phyloP scores from a whole-genome alignment of 2,329 filamentous ascomycete genomes.

The Claviceps humidiphila region DNA sequence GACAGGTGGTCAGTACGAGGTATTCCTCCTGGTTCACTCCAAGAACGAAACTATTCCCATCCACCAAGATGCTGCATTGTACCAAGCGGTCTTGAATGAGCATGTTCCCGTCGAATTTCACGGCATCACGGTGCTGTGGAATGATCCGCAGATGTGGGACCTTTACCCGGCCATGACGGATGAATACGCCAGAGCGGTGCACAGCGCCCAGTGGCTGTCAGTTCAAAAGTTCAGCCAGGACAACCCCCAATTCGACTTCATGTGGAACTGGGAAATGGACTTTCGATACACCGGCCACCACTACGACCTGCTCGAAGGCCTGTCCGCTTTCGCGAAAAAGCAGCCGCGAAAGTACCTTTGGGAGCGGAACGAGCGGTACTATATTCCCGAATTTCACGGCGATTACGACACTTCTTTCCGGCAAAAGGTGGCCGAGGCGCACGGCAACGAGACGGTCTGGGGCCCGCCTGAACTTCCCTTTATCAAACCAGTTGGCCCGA shows the following conservation, averaged over 20 bases:
- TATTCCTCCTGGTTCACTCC: constrained; percentile 69
- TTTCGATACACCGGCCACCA: constrained; percentile 68
- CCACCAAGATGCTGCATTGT: constrained; percentile 44
- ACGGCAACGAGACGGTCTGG: constrained; percentile 50
- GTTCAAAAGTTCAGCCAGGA: constrained; percentile 64
- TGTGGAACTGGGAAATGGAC: constrained; percentile 86
- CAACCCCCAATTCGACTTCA: constrained; percentile 65
- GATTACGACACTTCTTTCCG: constrained; percentile 56
- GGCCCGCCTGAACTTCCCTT: constrained; percentile 47
- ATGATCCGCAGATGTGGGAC: constrained; percentile 57
- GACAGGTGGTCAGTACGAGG: constrained; percentile 68
- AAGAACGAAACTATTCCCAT: constrained; percentile 48
- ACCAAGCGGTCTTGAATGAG: constrained; percentile 45
- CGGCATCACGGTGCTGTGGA: constrained; percentile 62
- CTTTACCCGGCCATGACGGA: constrained; percentile 67
- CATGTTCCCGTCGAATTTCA: constrained; percentile 58
- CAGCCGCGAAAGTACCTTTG: constrained; percentile 61
- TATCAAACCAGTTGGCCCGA: constrained; percentile 47
- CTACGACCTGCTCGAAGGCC: constrained; percentile 61
- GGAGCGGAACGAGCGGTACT: constrained; percentile 62
- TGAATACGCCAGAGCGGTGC: constrained; percentile 37
- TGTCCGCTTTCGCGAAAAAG: constrained; percentile 47
- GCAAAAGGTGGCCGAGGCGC: constrained; percentile 41
- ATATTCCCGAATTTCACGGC: constrained; percentile 56
- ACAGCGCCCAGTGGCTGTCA: constrained; percentile 54